Evolutionary conservation across 148 eudicot species (phyloP), one percentile per base, ranked within the genome.

Genomic region (Vaccinium myrtillus): DNA sequence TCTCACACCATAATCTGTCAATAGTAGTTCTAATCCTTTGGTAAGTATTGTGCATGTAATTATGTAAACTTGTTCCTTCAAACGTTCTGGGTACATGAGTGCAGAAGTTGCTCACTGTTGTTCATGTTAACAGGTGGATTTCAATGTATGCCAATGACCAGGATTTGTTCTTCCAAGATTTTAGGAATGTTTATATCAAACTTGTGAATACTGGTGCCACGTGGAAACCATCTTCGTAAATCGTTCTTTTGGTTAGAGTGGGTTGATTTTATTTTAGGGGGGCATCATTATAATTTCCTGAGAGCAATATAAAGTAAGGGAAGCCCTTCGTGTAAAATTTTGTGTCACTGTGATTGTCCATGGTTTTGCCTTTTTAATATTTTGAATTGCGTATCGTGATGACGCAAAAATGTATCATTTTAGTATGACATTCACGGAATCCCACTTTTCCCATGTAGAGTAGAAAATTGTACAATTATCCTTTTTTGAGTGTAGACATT

Each of bases 181-280:
- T 97, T 81, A 92, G 89, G 95, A 90, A 92, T 81, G 98, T 90
- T 75, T 97, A 95, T 81, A 88, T 89, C 89, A 97, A 97, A 87
- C 96, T 97, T 50, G 96, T 94, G 59, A 89, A 97, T 86, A 89
- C 91, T 18, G 99, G 99, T 70, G 99, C 98, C 36, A 90, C 83
- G 81, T 97, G 99, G 98, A 90, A 88, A 84, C 84, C 83, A 79
- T 73, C 82, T 54, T 85, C 46, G 80, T 84, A 87, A 77, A 19
- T 80, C 46, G n/a, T 75, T 75, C 12, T 75, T 75, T 46, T 43
- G 49, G 53, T 39, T 75, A 18, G 43, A 19, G 25, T 25, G 36
- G 43, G 16, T 27, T 39, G 21, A 32, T 36, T 15, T 15, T 36
- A 13, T 36, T 73, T 16, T 73, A 6, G 48, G 12, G 77, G 49